Base-by-base conservation (phyloP, 495 filamentous ascomycete genomes). In the Lophium mytilinum region DNA sequence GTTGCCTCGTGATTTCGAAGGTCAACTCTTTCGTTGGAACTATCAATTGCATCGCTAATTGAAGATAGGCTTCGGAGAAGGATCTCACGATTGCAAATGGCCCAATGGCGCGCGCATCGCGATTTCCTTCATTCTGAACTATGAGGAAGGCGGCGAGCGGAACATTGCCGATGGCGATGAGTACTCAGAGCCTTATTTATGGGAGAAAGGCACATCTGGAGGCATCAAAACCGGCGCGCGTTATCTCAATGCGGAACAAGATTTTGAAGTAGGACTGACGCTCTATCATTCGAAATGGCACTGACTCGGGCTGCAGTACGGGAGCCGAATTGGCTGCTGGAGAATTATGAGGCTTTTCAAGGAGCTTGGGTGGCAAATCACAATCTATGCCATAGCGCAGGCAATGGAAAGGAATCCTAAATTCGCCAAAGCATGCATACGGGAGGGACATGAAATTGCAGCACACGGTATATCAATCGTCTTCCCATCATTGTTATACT, bases 121-220 rank as follows among this genome's bases (percentile, higher is more conserved):
- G 9, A 55, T 69, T 17, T 67, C 65, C 11, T 69, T 69, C 67
- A 64, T 69, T 49, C 63, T 69, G 21, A 69, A 69, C 53, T 69
- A 69, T 58, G 66, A 68, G 57, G 64, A 67, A 55, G 61, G 67
- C 36, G 67, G 67, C 55, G 65, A 69, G 46, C 65, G 65, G 18
- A 58, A 47, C 46, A 47, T 67, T 36, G 50, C 55, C 30, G 67
- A 69, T 40, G 67, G 67, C 37, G 67, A 69, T 52, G 49, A 56
- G 18, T 41, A 63, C 46, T 55, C 37, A 15, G 67, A 69, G 46
- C 67, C 65, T 3, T 67, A 69, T 50, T 58, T 69, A 18, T 69
- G 67, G 65, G 67, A 69, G 51, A 69, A 69, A 52, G 67, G 67
- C 14, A 51, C 56, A 12, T 52, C 59, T 24, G 60, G 56, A n/a